Base-by-base conservation (phyloP, 305 asterid species). In the Withania somnifera region DNA sequence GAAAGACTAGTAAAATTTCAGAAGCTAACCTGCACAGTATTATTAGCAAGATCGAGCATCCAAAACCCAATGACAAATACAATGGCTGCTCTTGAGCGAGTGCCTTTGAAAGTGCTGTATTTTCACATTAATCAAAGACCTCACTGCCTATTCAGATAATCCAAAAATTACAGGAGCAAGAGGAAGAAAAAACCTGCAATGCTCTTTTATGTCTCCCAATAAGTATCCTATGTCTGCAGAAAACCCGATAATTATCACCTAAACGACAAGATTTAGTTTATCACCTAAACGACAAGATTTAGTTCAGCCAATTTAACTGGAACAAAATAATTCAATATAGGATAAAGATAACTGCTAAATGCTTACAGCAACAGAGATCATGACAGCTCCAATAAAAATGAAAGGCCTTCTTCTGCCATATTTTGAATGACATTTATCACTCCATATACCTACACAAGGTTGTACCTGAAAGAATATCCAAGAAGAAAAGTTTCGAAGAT, bases 361-460 rank as follows among this genome's bases (percentile, higher is more conserved):
- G 89, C 98, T 86, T 92, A 96, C 99, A 86, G 99, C 90, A 61
- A 91, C 40, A 77, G 97, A 87, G 86, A 97, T 97, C 99, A 97
- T 93, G 80, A 97, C 91, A 84, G 99, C 84, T 81, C 99, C 99
- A 79, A 93, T 88, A 45, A 97, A 86, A 81, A 97, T 97, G 86
- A 93, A 95, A 45, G 99, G 99, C 83, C 98, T 87, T 86, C 99
- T 91, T 87, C 97, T 91, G 47, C 99, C 99, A 88, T 93, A 95
- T 89, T 93, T 95, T 84, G 98, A 97, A 83, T 93, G 40, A 92
- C 99, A 97, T 89, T 95, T 97, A 88, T 97, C 99, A 88, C 98
- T 97, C 99, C 99, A 97, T 88, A 94, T 93, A 47, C 99, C 99
- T 85, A 97, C 99, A 88, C 98, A 97, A 80, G 99, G 99, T 93